Evolutionary conservation across 1,139 yeast species (phyloP), one percentile per base, ranked within the genome.

Genomic region (Geotrichum carabidarum): DNA sequence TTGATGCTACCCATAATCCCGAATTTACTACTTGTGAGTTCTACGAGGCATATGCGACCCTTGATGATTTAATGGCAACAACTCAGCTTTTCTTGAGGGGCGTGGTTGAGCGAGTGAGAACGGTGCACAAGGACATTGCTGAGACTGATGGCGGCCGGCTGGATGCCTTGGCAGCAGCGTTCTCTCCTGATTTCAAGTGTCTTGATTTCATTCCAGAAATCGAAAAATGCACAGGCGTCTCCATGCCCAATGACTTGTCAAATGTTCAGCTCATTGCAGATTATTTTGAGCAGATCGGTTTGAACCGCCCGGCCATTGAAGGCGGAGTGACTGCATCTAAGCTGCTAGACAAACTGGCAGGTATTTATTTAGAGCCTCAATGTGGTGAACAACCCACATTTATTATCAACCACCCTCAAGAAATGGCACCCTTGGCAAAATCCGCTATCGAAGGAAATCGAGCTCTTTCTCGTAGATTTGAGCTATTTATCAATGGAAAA

Each of bases 11-110:
- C 1, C 99, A 93, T 68, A 93, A 93, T 72, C 97, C 97, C 0
- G 99, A 93, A 69, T 93, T 91, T 66, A 84, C 96, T 14, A 82
- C 93, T 11, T 90, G 97, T 72, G 99, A 93, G 70, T 90, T 91
- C 66, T 93, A 93, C 68, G 88, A 86, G 70, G 80, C 93, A 1
- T 90, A 80, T 64, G 84, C 91, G 4, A 78, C 78, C 51, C 75
- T 91, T 49, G 78, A 80, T 11, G 88, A 86, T 48, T 73, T 91
- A 57, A 84, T 89, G 77, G 58, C 59, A 0, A 65, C 84, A 44
- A 84, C 95, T 0, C 87, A 88, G 64, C 72, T 73, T 0, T 60
- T 90, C 58, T 76, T 89, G 50, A 59, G 64, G 5, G 65, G 62
- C 14, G 68, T 86, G 0, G 63, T 74, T 0, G 37, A 55, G 1